Base-by-base conservation (phyloP, 306 rosid genomes). In the Lathyrus oleraceus region DNA sequence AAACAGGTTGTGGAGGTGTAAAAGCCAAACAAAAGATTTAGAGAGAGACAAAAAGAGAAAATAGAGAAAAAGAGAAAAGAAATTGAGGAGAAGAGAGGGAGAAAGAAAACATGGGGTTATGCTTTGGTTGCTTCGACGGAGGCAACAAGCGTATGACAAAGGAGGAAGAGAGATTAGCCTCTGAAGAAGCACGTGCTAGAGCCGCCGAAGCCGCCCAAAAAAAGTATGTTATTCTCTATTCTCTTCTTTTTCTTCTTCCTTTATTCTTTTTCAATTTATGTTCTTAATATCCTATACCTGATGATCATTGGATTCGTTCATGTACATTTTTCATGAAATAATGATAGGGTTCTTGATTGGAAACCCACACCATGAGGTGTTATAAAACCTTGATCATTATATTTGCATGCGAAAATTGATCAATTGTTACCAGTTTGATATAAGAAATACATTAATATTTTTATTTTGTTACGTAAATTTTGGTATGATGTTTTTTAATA, bases 151-250 rank as follows among this genome's bases (percentile, higher is more conserved):
- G 89, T 12, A 76, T 72, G 87, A 77, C 88, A 4, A 89, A 76
- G 67, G 97, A 95, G 69, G 87, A 87, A 48, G 96, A 91, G 12
- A 77, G 95, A 64, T 69, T 87, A 76, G 96, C 97, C 60, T 85
- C 95, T 19, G 91, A 83, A 10, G 97, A 91, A 85, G 96, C 86
- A 14, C 88, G 86, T 38, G 71, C 95, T 63, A 86, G 77, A 85
- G 97, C 97, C 28, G 97, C 98, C 58, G 92, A 86, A 80, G 99
- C 99, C 12, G 99, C 95, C 70, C 91, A 95, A 82, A 87, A 57
- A 91, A 88, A 86, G 99, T 61, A 27, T 15, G 1, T 44, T 47
- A 4, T 61, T 2, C 8, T 32, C 16, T 3, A 4, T 36, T 7
- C 1, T 13, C 27, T 11, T 36, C 66, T 15, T 5, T 10, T 13